Evolutionary conservation across 805 yeast genomes (phyloP).

Genomic region (Deakozyma indianensis): DNA sequence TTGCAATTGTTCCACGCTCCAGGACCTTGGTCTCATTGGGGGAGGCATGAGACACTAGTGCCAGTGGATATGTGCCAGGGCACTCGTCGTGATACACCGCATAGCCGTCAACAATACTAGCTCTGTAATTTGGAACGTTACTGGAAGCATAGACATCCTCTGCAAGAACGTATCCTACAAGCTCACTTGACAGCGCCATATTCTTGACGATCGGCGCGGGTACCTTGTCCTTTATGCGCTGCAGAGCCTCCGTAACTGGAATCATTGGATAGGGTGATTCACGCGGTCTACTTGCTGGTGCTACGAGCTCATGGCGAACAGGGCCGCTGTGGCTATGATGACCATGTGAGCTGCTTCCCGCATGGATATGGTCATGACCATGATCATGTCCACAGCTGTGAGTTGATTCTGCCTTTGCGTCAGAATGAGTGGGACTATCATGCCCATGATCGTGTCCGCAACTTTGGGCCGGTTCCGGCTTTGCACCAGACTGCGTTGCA

Average conservation of each 20-base stretch:
- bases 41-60: constrained; percentile 29
- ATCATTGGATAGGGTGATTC: constrained; percentile 36
- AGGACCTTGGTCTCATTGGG: constrained; percentile 13
- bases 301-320: constrained; percentile 21
- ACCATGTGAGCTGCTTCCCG: constrained; percentile 12
- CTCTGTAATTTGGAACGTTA: constrained; percentile 35
- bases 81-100: constrained; percentile 34
- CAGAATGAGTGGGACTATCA: neutral
- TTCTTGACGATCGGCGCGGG: constrained; percentile 17
- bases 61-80: constrained; percentile 30
- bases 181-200: constrained; percentile 17
- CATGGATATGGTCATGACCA: constrained; percentile 8
- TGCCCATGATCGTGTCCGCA: constrained; percentile 8
- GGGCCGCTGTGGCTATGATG: constrained; percentile 25
- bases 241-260: constrained; percentile 27
- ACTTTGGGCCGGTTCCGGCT: constrained; percentile 8
- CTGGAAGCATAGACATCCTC: constrained; percentile 27
- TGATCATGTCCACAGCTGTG: constrained; percentile 6
- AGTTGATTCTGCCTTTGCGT: too few species aligned
- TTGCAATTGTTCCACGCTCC: constrained; percentile 25
- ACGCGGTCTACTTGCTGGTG: constrained; percentile 32
- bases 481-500: constrained; percentile 7
- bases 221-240: constrained; percentile 21
- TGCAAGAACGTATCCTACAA: constrained; percentile 28
- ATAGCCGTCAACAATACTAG: constrained; percentile 44